Evolutionary conservation across 768 basidiomycete genomes (phyloP).

Genomic region (Mycena crocata): DNA sequence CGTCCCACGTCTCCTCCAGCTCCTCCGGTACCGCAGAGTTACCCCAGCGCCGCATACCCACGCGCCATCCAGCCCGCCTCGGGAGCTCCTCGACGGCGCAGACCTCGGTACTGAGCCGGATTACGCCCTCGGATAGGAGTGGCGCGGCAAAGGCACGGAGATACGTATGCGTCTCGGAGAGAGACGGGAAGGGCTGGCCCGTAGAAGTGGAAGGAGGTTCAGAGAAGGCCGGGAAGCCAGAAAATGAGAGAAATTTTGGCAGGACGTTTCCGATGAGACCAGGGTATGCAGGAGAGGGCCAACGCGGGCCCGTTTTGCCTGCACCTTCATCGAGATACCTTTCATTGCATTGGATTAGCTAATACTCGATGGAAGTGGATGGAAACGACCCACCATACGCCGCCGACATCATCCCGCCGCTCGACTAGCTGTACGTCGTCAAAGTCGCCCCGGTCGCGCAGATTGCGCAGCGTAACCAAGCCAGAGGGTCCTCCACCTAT

Average conservation of each 20-base stretch:
- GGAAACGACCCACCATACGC: slow-evolving; percentile 40
- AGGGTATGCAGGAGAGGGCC: slow-evolving; percentile 62
- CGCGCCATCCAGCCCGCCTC: slow-evolving; percentile 50
- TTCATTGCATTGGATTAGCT: neutral
- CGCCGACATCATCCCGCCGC: slow-evolving; percentile 45
- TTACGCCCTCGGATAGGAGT: slow-evolving; percentile 44
- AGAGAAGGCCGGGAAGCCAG: slow-evolving; percentile 48
- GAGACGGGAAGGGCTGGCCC: slow-evolving; percentile 54
- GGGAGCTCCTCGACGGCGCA: slow-evolving; percentile 49
- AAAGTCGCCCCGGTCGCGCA: slow-evolving; percentile 39
- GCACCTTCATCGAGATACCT: slow-evolving; percentile 49
- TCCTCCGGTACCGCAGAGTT: slow-evolving; percentile 32
- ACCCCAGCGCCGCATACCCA: slow-evolving; percentile 52
- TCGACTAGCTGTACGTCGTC: slow-evolving; percentile 45
- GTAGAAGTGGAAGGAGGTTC: slow-evolving; percentile 36
- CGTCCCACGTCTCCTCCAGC: slow-evolving; percentile 58
- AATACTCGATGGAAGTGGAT: neutral
- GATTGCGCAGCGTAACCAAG: slow-evolving; percentile 47
- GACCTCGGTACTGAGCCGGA: slow-evolving; percentile 57
- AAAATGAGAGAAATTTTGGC: slow-evolving; percentile 56
- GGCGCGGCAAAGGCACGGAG: slow-evolving; percentile 50
- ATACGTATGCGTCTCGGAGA: slow-evolving; percentile 52
- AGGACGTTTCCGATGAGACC: slow-evolving; percentile 63
- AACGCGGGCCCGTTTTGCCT: slow-evolving; percentile 41
- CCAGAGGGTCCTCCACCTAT: slow-evolving; percentile 47